These are phyloP conservation scores for Pleodorina starrii DNA, from an alignment of 139 green algal genomes.

Conservation along the genomic window DNA sequence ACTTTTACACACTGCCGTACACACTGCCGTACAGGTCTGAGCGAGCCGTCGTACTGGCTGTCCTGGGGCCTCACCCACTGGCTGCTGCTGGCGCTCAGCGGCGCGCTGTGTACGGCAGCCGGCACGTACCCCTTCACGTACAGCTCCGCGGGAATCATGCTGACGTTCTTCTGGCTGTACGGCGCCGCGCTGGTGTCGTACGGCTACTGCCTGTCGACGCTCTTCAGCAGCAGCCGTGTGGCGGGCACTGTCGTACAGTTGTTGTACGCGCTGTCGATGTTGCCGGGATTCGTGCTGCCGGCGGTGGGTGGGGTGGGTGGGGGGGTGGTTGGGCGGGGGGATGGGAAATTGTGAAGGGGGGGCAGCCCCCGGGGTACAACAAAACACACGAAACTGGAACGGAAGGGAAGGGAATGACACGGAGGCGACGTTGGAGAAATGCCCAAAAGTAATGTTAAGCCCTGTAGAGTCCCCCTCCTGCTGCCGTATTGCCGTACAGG, in stretches of 20 bases:
- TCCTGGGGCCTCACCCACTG: slow-evolving; percentile 83
- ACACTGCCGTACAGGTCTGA: slow-evolving; percentile 46
- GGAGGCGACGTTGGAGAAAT: too few species aligned
- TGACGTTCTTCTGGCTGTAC: slow-evolving; percentile 79
- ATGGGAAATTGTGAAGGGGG: too few species aligned
- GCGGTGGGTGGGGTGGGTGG: not conserved
- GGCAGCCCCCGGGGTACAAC: too few species aligned
- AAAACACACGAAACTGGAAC: too few species aligned
- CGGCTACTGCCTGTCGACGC: slow-evolving; percentile 76
- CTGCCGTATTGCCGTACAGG: too few species aligned
- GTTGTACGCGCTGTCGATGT: slow-evolving; percentile 80
- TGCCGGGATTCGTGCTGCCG: slow-evolving; percentile 73
- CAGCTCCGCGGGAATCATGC: slow-evolving; percentile 63
- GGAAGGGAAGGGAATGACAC: too few species aligned
- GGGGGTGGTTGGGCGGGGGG: too few species aligned
- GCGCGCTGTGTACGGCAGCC: slow-evolving; percentile 72
- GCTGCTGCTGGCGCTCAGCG: slow-evolving; percentile 66
- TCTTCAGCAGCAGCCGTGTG: slow-evolving; percentile 78
- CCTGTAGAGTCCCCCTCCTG: too few species aligned
- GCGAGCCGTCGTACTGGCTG: slow-evolving; percentile 76
- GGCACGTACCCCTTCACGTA: slow-evolving; percentile 64
- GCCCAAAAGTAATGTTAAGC: too few species aligned
- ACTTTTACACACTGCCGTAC: not conserved
- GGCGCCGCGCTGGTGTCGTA: slow-evolving; percentile 77
- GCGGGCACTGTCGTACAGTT: slow-evolving; percentile 75